Conservation (phyloP, 164 flowering plant species). For the Santalum album region DNA sequence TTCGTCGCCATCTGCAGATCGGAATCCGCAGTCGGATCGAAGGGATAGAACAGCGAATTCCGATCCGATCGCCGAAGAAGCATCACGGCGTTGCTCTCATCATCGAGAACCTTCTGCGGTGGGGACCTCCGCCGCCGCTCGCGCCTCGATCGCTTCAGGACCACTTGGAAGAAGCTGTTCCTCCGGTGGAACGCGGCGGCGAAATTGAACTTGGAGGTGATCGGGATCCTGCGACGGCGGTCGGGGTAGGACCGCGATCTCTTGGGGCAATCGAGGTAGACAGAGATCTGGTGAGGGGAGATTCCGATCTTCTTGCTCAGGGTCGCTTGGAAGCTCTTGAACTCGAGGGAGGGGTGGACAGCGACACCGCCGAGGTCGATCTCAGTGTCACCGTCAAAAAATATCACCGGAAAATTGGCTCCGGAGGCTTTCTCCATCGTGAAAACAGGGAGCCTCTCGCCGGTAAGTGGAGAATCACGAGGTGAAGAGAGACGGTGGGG, state of each 20-base stretch:
- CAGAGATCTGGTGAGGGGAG: constrained; percentile 48
- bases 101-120: neutral
- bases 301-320: constrained; percentile 43
- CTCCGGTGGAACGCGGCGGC: constrained; percentile 10
- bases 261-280: constrained; percentile 24
- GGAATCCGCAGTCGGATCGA: neutral
- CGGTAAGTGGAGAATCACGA: neutral
- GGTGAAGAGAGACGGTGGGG: neutral
- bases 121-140: constrained; percentile 14
- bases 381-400: constrained; percentile 57
- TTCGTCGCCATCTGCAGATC: constrained; percentile 20
- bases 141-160: constrained; percentile 18
- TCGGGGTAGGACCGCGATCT: constrained; percentile 7
- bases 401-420: constrained; percentile 33
- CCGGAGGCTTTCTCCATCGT: constrained; percentile 10
- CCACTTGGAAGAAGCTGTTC: constrained; percentile 27
- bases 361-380: constrained; percentile 32
- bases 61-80: constrained; percentile 11
- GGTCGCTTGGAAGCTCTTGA: constrained; percentile 28
- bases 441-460: too few relatives aligned
- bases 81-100: constrained; percentile 2
- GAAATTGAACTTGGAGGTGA: constrained; percentile 38
- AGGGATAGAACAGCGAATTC: constrained; percentile 1
- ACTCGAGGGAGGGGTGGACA: constrained; percentile 20
- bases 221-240: constrained; percentile 20